Evolutionary conservation across 2,329 filamentous ascomycete genomes (phyloP), one percentile per base, ranked within the genome.

Genomic region (Penicillium freii): DNA sequence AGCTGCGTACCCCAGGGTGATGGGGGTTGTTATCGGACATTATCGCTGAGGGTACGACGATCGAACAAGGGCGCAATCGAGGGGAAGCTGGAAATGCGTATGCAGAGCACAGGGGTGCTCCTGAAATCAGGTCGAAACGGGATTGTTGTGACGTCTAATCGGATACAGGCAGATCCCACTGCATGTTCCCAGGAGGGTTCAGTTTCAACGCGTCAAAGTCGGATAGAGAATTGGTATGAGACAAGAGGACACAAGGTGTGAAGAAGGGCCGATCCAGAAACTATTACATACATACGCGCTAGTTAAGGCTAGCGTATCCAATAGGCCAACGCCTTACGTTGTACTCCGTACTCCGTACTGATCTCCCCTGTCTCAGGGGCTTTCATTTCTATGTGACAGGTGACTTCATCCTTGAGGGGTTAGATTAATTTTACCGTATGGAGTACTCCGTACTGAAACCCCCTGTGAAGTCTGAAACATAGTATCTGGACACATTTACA

Each of bases 1-100:
- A 84, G 77, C 89, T 90, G 77, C 82, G 87, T 69, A 90, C 87
- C 69, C 84, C 86, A 25, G 69, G 70, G 49, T 71, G 66, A 42
- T 57, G 65, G 48, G 59, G 47, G 49, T 66, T 66, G 56, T 60
- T 66, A 51, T 67, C 65, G 49, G 64, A 60, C 65, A 67, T 67
- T 23, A 49, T 39, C 57, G 50, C 29, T 27, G 33, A 45, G 45
- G 45, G 43, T 51, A 48, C 11, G 31, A 49, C 34, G 52, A 49
- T 56, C 46, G 51, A 54, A 61, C 62, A 64, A 59, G 62, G 65
- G 65, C 51, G 54, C 31, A 54, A 36, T 47, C 51, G 57, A 49
- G 56, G 56, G 49, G 59, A 48, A 45, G 49, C 34, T 34, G 47
- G n/a, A 25, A 38, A 57, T 33, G 52, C 52, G 48, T 58, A 34